Percentiles rank a stretch among this genome's conserved stretches.
Evolutionary conservation across 106 monocot genomes (phyloP).

Genomic region (Phalaenopsis aphrodite): DNA sequence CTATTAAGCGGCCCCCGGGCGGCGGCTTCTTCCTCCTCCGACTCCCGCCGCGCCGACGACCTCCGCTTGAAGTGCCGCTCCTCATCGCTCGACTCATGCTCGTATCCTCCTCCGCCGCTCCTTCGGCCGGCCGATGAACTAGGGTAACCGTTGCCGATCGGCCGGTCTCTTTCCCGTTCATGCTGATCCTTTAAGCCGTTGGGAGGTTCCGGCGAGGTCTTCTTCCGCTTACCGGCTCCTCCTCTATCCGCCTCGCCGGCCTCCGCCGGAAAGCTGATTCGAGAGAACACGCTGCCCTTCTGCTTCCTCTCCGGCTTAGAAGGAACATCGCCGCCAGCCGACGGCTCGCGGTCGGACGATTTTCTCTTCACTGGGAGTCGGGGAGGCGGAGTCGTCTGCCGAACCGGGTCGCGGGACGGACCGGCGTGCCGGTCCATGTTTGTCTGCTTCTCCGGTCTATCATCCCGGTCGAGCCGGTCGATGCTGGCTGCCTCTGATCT

Average conservation of each 20-base stretch:
- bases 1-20: neutral
- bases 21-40: neutral
- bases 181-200: slow-evolving; percentile 24
- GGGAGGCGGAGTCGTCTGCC: slow-evolving; percentile 8
- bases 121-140: neutral
- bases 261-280: slow-evolving; percentile 53
- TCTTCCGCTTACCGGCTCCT: slow-evolving; percentile 22
- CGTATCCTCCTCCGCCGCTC: slow-evolving; percentile 13
- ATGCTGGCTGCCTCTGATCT: slow-evolving; percentile 10
- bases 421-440: neutral
- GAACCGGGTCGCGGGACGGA: slow-evolving; percentile 7
- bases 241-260: neutral
- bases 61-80: slow-evolving; percentile 61
- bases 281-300: slow-evolving; percentile 67
- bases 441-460: neutral
- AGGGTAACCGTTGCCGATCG: neutral
- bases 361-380: slow-evolving; percentile 14
- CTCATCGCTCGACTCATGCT: slow-evolving; percentile 37
- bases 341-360: slow-evolving; percentile 10
- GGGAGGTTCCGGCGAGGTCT: slow-evolving; percentile 11
- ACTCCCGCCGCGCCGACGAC: slow-evolving; percentile 16
- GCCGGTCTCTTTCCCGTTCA: slow-evolving; percentile 4
- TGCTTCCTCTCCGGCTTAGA: slow-evolving; percentile 29
- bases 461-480: slow-evolving; percentile 16
- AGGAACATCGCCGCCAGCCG: neutral